These are phyloP conservation scores for Symbiotaphrina buchneri DNA, from an alignment of 495 filamentous ascomycete genomes.

Conservation along the genomic window DNA sequence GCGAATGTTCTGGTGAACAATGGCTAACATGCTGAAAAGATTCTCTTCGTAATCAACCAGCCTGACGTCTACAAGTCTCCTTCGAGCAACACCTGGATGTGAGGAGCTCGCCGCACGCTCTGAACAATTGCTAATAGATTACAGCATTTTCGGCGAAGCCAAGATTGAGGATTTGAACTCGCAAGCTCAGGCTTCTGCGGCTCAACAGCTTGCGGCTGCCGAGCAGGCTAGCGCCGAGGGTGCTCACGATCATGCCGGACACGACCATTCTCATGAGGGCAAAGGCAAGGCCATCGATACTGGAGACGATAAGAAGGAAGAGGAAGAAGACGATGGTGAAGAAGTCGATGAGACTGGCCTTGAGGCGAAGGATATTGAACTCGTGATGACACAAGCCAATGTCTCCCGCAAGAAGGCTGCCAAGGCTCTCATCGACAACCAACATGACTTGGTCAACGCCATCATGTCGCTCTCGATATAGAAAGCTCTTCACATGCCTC, in stretches of 20 bases:
- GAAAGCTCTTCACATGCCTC: no score
- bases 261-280: slow-evolving; percentile 33
- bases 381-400: slow-evolving; percentile 94
- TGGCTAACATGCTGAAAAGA: slow-evolving; percentile 31
- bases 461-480: slow-evolving; percentile 99
- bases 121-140: slow-evolving; percentile 3
- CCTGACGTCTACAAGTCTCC: slow-evolving; percentile 98
- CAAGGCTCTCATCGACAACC: slow-evolving; percentile 96
- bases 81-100: slow-evolving; percentile 98
- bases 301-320: slow-evolving; percentile 55
- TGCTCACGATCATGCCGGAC: slow-evolving; percentile 39
- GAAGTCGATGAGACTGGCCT: slow-evolving; percentile 84
- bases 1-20: not conserved
- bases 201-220: slow-evolving; percentile 67
- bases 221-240: slow-evolving; percentile 30
- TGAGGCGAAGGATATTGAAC: slow-evolving; percentile 96
- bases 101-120: slow-evolving; percentile 14
- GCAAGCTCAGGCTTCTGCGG: slow-evolving; percentile 81
- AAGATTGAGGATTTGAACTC: slow-evolving; percentile 99
- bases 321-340: slow-evolving; percentile 86
- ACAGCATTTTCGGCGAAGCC: slow-evolving; percentile 96
- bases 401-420: slow-evolving; percentile 95
- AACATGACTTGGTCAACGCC: slow-evolving; percentile 99
- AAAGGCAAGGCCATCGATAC: slow-evolving; percentile 56
- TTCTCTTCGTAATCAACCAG: slow-evolving; percentile 98